These are phyloP conservation scores for Nemania sp. DNA, from an alignment of 2,329 filamentous ascomycete genomes.

Conservation along the genomic window DNA sequence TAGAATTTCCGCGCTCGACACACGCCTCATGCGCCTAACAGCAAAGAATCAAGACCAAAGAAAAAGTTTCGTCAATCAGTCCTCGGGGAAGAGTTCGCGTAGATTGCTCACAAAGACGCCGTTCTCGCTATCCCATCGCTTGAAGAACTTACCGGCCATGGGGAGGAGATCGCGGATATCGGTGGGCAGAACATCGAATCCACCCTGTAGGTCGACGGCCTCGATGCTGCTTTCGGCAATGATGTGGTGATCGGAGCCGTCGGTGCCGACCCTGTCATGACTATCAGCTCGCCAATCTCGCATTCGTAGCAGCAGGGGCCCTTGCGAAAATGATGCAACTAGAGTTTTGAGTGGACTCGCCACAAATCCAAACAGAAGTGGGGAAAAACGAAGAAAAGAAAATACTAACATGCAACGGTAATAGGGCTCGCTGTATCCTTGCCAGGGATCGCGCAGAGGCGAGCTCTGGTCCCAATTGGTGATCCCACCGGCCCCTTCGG, in stretches of 20 bases:
- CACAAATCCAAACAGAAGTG: neutral
- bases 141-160: constrained; percentile 84
- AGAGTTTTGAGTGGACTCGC: neutral
- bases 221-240: constrained; percentile 78
- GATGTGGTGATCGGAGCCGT: constrained; percentile 72
- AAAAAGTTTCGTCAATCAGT: constrained; percentile 57
- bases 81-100: constrained; percentile 81
- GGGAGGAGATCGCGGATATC: constrained; percentile 58
- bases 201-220: constrained; percentile 48
- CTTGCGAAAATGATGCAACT: neutral
- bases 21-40: no score
- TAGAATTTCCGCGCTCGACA: no score
- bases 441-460: constrained; percentile 24
- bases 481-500: constrained; percentile 64
- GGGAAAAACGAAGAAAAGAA: neutral
- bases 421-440: constrained; percentile 67
- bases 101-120: constrained; percentile 81
- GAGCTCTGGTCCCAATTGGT: constrained; percentile 59
- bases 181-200: constrained; percentile 34
- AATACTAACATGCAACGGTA: constrained; percentile 82
- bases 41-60: no score
- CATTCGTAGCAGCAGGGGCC: no score
- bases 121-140: constrained; percentile 71
- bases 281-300: constrained; percentile 18
- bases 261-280: constrained; percentile 44